Evolutionary conservation across 805 yeast genomes (phyloP).

Genomic region (Starmera amethionina): DNA sequence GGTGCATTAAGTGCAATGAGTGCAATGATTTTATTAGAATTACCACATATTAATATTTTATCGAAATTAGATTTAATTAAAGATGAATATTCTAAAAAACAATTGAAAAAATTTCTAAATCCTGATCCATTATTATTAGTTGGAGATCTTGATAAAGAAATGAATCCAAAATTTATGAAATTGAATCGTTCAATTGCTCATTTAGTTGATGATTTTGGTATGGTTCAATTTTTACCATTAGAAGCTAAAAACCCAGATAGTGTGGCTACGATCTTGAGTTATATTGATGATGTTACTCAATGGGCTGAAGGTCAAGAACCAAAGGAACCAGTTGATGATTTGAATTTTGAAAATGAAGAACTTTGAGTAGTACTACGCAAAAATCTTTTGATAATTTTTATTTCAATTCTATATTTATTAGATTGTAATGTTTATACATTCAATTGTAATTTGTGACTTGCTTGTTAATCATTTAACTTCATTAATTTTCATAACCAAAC

Average conservation of each 20-base stretch:
- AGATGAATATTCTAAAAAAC: conserved; percentile 65
- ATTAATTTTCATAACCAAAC: conserved; percentile 12
- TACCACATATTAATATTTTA: conserved; percentile 88
- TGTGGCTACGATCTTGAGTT: conserved; percentile 74
- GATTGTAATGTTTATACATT: too few species aligned
- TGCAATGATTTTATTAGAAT: conserved; percentile 90
- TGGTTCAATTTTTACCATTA: conserved; percentile 94
- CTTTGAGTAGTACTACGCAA: not conserved
- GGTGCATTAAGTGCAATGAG: conserved; percentile 97
- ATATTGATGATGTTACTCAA: conserved; percentile 94
- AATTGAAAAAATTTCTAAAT: conserved; percentile 73
- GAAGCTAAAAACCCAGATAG: conserved; percentile 70
- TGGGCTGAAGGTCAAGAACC: conserved; percentile 98
- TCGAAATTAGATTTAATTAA: conserved; percentile 83
- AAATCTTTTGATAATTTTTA: too few species aligned
- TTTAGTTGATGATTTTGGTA: conserved; percentile 93
- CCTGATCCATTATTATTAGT: conserved; percentile 81
- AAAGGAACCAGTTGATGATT: conserved; percentile 81
- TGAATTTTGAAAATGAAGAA: conserved; percentile 49
- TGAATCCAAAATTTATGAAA: conserved; percentile 55
- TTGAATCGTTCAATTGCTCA: conserved; percentile 79
- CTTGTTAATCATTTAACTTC: conserved; percentile 5
- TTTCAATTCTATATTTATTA: too few species aligned
- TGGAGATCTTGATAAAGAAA: conserved; percentile 35
- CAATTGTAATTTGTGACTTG: too few species aligned